Evolutionary conservation across 352 stramenopile genomes (phyloP), one percentile per base, ranked within the genome.

Genomic region (Globisporangium echinulatum): DNA sequence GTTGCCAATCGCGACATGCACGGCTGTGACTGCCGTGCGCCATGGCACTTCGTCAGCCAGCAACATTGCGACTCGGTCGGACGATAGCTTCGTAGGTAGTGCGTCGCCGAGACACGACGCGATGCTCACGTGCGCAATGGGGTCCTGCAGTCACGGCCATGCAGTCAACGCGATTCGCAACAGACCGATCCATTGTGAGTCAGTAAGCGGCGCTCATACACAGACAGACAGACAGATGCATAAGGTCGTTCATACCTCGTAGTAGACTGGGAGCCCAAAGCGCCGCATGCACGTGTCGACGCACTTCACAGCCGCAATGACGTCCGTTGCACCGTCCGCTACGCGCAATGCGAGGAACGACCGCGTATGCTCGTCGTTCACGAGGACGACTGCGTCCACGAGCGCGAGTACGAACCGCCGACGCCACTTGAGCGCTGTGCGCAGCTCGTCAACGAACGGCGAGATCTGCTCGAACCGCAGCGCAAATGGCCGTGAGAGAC

Each of bases 61-160:
- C 49, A 71, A 50, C 58, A 62, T 54, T 47, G 49, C 49, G 51
- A 74, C 55, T 71, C 81, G 72, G 42, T 69, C 71, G 62, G 49
- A 49, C 62, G 77, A 64, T 49, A 85, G 68, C 49, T 70, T 53
- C 38, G 58, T 40, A 42, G 67, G 61, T 25, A 92, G 70, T 36
- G 74, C 66, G 58, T 82, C 68, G 33, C 75, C 75, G 36, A 79
- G 62, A 56, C 79, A 74, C 50, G 84, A 92, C 33, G 82, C 84
- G 56, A 93, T 77, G 64, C 84, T 93, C 58, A 90, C 71, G 69
- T 93, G 84, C 43, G 82, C 78, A 64, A 90, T 90, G 10, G 82
- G 84, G 58, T 90, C 63, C 83, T 93, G 67, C 14, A 47, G 59
- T 58, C 57, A 61, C 37, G 42, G 49, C 55, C 11, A 52, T 19